A percentile compares a stretch with the other conserved stretches of the same genome.
phyloP scores from a whole-genome alignment of 2,329 filamentous ascomycete species.

The Bretziella fagacearum region DNA sequence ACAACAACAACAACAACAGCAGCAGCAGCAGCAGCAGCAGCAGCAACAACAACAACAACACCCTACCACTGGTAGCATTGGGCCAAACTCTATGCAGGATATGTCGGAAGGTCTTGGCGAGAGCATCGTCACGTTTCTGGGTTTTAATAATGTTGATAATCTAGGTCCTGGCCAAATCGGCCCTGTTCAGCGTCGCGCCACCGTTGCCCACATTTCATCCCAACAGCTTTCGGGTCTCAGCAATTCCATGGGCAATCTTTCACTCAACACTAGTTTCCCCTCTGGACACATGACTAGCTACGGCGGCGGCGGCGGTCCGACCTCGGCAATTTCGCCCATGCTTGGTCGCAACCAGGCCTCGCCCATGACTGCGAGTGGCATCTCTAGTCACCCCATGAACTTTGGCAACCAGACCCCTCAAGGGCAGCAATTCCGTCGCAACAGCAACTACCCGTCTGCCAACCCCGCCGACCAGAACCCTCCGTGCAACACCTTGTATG shows the following conservation, averaged over 20 bases:
- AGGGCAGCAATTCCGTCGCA: constrained; percentile 10
- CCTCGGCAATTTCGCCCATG: constrained; percentile 17
- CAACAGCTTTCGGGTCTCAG: neutral
- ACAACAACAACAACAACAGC: constrained; percentile 58
- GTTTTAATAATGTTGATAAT: constrained; percentile 16
- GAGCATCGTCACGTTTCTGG: constrained; percentile 19
- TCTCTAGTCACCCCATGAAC: constrained; percentile 38
- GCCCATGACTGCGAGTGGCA: constrained; percentile 26
- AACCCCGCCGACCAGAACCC: constrained; percentile 95
- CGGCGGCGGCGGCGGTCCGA: constrained; percentile 2
- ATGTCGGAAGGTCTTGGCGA: constrained; percentile 1
- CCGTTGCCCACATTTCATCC: constrained; percentile 9
- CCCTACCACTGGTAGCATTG: constrained; percentile 48
- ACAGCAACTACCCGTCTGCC: constrained; percentile 55
- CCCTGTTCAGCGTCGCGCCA: constrained; percentile 25
- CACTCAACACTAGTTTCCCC: constrained; percentile 17
- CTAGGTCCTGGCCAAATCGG: constrained; percentile 22
- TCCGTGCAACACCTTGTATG: constrained; percentile 93
- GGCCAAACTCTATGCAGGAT: constrained; percentile 35
- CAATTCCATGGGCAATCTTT: constrained; percentile 19
- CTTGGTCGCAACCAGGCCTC: constrained; percentile 33
- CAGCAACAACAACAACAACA: constrained; percentile 51
- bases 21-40: constrained; percentile 50
- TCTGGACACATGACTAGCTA: constrained; percentile 3
- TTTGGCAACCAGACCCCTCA: constrained; percentile 5